phyloP scores from a whole-genome alignment of 441 rosid genomes.

The Jatropha multifida region DNA sequence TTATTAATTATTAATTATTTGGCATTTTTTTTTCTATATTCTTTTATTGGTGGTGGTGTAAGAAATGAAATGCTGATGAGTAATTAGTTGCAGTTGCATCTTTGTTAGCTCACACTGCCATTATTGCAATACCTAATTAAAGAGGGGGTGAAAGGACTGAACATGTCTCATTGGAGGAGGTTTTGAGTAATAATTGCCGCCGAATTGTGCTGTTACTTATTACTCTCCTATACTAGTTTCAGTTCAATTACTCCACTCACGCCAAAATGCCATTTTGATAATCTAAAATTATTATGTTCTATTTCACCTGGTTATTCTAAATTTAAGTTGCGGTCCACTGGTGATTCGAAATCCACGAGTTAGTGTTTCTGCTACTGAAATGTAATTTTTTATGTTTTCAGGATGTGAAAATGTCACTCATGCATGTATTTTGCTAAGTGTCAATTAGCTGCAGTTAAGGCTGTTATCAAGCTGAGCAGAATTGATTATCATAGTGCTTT shows the following conservation, averaged over 20 bases:
- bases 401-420: too few relatives aligned
- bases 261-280: too few relatives aligned
- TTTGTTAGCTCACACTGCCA: background rate
- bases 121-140: conserved; percentile 7
- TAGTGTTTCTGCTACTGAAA: background rate
- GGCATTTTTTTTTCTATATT: background rate
- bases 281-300: too few relatives aligned
- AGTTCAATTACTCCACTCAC: too few relatives aligned
- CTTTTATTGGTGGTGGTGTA: background rate
- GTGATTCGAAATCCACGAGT: too few relatives aligned
- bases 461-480: background rate
- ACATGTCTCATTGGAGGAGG: too few relatives aligned
- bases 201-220: too few relatives aligned
- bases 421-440: background rate
- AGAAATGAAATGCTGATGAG: background rate
- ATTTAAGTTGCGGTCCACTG: too few relatives aligned
- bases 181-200: too few relatives aligned
- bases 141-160: too few relatives aligned
- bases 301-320: too few relatives aligned
- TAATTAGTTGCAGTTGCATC: background rate
- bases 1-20: background rate
- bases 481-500: background rate
- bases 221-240: too few relatives aligned
- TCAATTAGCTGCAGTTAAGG: background rate
- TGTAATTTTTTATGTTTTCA: background rate